A percentile compares a stretch with the other conserved stretches of the same genome.
These are phyloP conservation scores for Mycena sanguinolenta DNA, from an alignment of 768 basidiomycete species.

Conservation along the genomic window DNA sequence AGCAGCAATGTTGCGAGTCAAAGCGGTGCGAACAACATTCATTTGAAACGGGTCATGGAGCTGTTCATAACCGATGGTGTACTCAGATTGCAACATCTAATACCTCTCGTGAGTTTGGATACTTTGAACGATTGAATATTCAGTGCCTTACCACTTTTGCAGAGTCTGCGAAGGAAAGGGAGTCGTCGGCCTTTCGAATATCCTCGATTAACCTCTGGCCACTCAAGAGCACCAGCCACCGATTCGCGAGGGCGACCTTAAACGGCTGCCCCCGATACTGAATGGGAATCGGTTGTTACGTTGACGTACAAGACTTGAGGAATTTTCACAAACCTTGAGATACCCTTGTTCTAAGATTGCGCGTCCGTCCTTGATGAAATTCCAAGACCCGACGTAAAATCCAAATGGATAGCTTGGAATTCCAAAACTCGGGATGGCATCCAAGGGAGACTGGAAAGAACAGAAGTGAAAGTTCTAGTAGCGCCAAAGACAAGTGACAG, in stretches of 20 bases:
- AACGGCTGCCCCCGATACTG: conserved; percentile 29
- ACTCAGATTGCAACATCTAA: conserved; percentile 51
- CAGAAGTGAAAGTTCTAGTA: not conserved
- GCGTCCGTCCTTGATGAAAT: conserved; percentile 24
- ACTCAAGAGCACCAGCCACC: conserved; percentile 57
- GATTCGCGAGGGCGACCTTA: conserved; percentile 28
- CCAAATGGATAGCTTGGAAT: conserved; percentile 25
- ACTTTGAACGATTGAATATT: not conserved
- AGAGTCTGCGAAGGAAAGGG: conserved; percentile 50
- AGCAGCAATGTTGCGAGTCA: conserved; percentile 54
- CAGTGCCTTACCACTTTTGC: conserved; percentile 47
- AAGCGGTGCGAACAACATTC: conserved; percentile 44
- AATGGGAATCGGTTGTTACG: not conserved
- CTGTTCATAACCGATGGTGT: conserved; percentile 53
- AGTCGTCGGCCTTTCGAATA: conserved; percentile 53
- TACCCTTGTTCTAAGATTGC: conserved; percentile 25
- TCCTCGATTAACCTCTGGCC: conserved; percentile 52
- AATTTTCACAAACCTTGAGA: conserved; percentile 14
- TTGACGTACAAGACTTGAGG: not conserved
- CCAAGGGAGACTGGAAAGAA: not conserved
- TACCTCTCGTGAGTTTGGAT: not conserved
- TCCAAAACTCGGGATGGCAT: conserved; percentile 29
- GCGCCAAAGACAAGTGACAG: not conserved
- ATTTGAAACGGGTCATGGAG: conserved; percentile 48
- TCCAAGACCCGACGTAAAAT: conserved; percentile 27